Percentiles rank a stretch among this genome's conserved stretches.
Conservation (phyloP, 2,329 filamentous ascomycete genomes). For the Zalaria sp. region DNA sequence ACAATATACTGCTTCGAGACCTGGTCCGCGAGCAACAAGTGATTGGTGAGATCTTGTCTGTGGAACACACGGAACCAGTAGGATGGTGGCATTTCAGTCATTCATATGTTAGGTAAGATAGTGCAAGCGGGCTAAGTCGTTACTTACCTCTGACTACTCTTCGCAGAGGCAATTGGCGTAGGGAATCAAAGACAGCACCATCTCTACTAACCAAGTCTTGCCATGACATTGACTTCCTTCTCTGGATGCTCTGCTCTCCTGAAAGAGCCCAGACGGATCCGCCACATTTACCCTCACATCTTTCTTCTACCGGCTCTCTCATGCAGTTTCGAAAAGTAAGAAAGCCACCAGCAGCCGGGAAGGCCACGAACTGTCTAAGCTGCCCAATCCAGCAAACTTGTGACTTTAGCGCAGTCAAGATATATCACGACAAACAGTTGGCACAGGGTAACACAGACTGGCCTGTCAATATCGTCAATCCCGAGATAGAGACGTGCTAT, state of each 20-base stretch:
- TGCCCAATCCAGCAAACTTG: conserved; percentile 65
- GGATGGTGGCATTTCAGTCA: conserved; percentile 95
- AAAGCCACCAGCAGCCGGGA: conserved; percentile 62
- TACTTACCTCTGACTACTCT: neutral
- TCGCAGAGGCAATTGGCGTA: conserved; percentile 74
- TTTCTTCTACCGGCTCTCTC: conserved; percentile 64
- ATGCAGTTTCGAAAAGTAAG: conserved; percentile 63
- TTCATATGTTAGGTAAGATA: conserved; percentile 57
- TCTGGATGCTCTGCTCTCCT: conserved; percentile 81
- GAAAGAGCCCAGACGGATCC: conserved; percentile 23
- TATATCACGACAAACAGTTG: conserved; percentile 62
- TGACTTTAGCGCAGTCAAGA: conserved; percentile 70
- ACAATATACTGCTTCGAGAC: conserved; percentile 73
- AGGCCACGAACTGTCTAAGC: conserved; percentile 73
- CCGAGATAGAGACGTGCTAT: conserved; percentile 73
- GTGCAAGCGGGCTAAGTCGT: too few relatives aligned
- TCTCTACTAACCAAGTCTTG: conserved; percentile 89
- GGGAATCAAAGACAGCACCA: conserved; percentile 59
- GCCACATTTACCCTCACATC: conserved; percentile 58
- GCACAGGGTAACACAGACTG: conserved; percentile 54
- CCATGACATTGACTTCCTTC: conserved; percentile 83
- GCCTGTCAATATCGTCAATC: conserved; percentile 81
- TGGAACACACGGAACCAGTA: conserved; percentile 87
- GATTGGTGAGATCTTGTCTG: conserved; percentile 71
- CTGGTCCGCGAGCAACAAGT: conserved; percentile 60